These are phyloP conservation scores for Dothidotthia symphoricarpi DNA, from an alignment of 2,329 filamentous ascomycete species.

Conservation along the genomic window DNA sequence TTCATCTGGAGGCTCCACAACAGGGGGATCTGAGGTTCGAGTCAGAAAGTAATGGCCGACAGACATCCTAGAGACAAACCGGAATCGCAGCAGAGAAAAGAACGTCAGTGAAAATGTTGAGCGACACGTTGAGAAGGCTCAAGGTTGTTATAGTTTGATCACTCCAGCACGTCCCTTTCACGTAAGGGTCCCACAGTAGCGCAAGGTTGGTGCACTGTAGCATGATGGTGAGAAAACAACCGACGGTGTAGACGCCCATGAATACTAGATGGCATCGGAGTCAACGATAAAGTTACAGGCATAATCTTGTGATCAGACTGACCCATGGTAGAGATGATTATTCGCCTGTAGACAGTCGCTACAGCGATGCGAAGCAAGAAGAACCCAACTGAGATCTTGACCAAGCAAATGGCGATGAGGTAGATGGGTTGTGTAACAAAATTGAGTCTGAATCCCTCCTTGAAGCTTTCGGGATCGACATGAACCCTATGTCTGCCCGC, in stretches of 20 bases:
- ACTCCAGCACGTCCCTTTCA: slow-evolving; percentile 47
- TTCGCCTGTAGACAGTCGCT: slow-evolving; percentile 41
- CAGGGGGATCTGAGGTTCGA: slow-evolving; percentile 24
- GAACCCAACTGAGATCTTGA: slow-evolving; percentile 52
- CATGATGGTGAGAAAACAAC: slow-evolving; percentile 50
- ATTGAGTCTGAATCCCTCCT: slow-evolving; percentile 48
- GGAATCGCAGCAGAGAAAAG: slow-evolving; percentile 45
- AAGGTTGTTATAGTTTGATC: slow-evolving; percentile 43
- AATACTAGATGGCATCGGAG: too few species aligned
- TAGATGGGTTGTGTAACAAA: slow-evolving; percentile 51
- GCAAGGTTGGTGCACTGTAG: slow-evolving; percentile 52
- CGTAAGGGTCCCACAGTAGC: slow-evolving; percentile 46
- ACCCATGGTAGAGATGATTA: slow-evolving; percentile 49
- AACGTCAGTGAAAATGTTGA: slow-evolving; percentile 46
- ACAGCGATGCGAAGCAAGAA: slow-evolving; percentile 50
- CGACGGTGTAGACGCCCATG: slow-evolving; percentile 45
- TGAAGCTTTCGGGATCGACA: slow-evolving; percentile 37
- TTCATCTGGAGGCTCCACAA: slow-evolving; percentile 41
- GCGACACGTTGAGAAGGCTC: slow-evolving; percentile 47
- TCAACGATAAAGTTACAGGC: too few species aligned
- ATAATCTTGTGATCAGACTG: too few species aligned
- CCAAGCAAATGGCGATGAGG: slow-evolving; percentile 46
- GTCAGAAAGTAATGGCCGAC: too few species aligned
- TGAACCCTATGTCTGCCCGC: slow-evolving; percentile 50
- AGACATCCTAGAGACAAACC: slow-evolving; percentile 13